phyloP scores from a whole-genome alignment of 208 protist genomes.

The Trypanosoma caninum region DNA sequence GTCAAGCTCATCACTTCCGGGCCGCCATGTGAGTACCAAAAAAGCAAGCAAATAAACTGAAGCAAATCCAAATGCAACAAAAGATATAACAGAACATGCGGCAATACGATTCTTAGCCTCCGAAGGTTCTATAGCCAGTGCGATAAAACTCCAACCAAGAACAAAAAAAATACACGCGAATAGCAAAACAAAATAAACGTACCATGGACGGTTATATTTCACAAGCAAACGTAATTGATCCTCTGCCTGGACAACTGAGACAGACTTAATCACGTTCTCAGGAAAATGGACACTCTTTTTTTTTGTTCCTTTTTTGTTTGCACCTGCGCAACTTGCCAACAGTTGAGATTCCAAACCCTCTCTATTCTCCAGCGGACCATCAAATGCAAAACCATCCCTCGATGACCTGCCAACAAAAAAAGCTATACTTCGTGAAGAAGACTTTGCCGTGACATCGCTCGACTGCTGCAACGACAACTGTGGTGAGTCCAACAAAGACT shows the following conservation, averaged over 20 bases:
- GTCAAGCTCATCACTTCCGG: conserved; percentile 11
- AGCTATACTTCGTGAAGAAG: conserved; percentile 1
- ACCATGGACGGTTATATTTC: conserved; percentile 28
- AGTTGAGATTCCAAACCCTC: not conserved
- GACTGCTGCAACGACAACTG: not conserved
- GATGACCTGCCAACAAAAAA: conserved; percentile 9
- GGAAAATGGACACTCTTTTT: conserved; percentile 27
- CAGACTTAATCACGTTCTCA: conserved; percentile 33
- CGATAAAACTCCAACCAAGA: conserved; percentile 22
- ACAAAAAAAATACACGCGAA: conserved; percentile 27
- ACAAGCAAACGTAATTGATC: conserved; percentile 29
- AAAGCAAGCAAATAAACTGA: conserved; percentile 22
- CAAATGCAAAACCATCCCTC: not conserved
- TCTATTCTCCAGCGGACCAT: not conserved
- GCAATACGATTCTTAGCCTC: conserved; percentile 1
- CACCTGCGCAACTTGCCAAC: not conserved
- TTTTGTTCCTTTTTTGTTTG: conserved; percentile 4
- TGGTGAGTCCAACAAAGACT: no score
- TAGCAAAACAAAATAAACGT: conserved; percentile 15
- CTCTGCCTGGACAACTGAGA: conserved; percentile 25
- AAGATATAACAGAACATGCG: conserved; percentile 15
- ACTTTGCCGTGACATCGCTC: not conserved
- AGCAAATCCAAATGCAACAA: conserved; percentile 26
- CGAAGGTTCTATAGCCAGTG: not conserved
- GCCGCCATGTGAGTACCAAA: conserved; percentile 23